Evolutionary conservation across 2,329 filamentous ascomycete genomes (phyloP).

Genomic region (Sclerotinia borealis): DNA sequence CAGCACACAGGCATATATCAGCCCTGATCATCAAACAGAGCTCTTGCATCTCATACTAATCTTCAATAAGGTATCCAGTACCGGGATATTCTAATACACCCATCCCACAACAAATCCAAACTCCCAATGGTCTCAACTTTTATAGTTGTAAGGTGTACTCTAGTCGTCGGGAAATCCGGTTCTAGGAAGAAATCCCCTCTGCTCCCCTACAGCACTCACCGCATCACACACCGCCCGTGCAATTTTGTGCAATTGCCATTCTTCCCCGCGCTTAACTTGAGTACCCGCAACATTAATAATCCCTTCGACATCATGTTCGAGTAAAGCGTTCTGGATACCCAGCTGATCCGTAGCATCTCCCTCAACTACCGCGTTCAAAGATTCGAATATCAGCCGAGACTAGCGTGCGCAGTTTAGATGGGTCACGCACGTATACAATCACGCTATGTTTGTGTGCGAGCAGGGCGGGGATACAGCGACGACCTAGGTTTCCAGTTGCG

Average conservation of each 20-base stretch:
- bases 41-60: background rate
- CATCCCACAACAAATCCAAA: slow-evolving; percentile 36
- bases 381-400: slow-evolving; percentile 31
- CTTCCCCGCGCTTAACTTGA: slow-evolving; percentile 35
- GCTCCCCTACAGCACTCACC: slow-evolving; percentile 31
- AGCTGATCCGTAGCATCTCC: slow-evolving; percentile 35
- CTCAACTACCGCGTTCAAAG: slow-evolving; percentile 32
- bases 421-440: slow-evolving; percentile 36
- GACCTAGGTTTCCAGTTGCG: slow-evolving; percentile 36
- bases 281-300: slow-evolving; percentile 38
- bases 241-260: slow-evolving; percentile 34
- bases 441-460: slow-evolving; percentile 34
- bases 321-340: slow-evolving; percentile 34
- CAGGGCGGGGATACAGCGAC: slow-evolving; percentile 34
- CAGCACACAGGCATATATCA: background rate
- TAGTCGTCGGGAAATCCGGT: too few relatives aligned
- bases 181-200: slow-evolving; percentile 33
- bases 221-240: slow-evolving; percentile 34
- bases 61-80: background rate
- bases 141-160: too few relatives aligned
- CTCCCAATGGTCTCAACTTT: too few relatives aligned
- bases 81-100: slow-evolving; percentile 12
- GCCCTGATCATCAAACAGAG: background rate
- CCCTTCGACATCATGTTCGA: slow-evolving; percentile 35
- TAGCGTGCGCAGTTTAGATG: slow-evolving; percentile 34